Evolutionary conservation across 1,284 basidiomycete species (phyloP).

Genomic region (Amylostereum areolatum): DNA sequence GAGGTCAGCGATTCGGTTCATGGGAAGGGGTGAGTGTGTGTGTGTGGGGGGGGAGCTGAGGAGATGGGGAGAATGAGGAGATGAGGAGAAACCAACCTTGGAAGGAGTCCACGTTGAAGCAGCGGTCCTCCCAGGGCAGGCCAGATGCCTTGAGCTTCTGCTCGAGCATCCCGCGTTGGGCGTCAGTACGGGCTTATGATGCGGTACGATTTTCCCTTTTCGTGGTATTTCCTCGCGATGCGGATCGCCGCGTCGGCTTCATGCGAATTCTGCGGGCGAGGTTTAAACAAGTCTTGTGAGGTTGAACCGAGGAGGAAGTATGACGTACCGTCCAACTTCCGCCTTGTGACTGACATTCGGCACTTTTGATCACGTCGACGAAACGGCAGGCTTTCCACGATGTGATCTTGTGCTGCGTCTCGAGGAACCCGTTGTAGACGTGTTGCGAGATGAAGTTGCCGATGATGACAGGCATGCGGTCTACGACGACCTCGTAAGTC

Average conservation of each 20-base stretch:
- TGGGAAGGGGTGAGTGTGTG: no score
- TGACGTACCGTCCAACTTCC: no score
- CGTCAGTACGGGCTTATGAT: constrained; percentile 72
- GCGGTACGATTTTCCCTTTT: constrained; percentile 37
- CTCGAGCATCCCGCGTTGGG: constrained; percentile 51
- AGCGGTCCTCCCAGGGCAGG: constrained; percentile 52
- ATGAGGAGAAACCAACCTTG: constrained; percentile 39
- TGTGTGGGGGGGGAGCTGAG: constrained; percentile 3
- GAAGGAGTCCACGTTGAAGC: constrained; percentile 64
- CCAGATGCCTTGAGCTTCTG: constrained; percentile 32
- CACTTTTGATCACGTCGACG: constrained; percentile 36
- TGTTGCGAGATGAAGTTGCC: constrained; percentile 62
- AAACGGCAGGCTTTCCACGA: constrained; percentile 31
- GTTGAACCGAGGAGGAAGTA: constrained; percentile 22
- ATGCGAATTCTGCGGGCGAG: constrained; percentile 23
- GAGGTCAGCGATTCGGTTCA: no score
- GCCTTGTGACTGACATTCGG: no score
- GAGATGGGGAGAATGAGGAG: constrained; percentile 2
- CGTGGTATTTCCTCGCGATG: constrained; percentile 29
- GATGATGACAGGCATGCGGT: constrained; percentile 74
- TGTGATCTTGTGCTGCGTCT: constrained; percentile 25
- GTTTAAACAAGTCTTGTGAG: constrained; percentile 37
- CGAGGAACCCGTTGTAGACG: constrained; percentile 49
- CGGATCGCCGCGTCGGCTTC: constrained; percentile 20
- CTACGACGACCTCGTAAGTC: constrained; percentile 25